Conservation (phyloP, 192 early-diverging fungal genomes). For the Coemansia sp. region DNA sequence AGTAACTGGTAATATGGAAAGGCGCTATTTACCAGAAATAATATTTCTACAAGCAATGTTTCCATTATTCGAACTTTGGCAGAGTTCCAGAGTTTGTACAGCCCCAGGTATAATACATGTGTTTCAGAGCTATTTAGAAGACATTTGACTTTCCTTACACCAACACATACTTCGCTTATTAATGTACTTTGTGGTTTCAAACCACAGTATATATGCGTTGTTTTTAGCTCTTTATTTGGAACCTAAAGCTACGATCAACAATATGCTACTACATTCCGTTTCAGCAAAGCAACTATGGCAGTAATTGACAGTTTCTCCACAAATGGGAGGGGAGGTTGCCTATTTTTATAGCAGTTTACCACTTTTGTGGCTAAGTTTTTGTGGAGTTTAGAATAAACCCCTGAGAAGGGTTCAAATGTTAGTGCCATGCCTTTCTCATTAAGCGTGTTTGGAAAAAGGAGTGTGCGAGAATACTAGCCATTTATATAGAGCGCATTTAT, state of each 20-base stretch:
- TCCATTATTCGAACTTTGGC: neutral
- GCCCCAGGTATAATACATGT: neutral
- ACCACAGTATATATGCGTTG: neutral
- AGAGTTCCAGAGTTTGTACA: neutral
- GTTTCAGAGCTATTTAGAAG: slow-evolving; percentile 6
- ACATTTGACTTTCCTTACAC: neutral
- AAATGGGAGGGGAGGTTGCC: neutral
- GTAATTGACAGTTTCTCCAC: neutral
- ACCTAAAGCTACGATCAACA: neutral
- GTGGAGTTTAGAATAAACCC: neutral
- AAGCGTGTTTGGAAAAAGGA: neutral
- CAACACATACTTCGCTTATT: neutral
- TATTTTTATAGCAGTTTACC: neutral
- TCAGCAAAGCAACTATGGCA: neutral
- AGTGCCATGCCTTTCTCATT: neutral
- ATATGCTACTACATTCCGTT: neutral
- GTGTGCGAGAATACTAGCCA: too few species aligned
- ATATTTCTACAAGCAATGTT: neutral
- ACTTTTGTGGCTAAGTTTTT: too few species aligned
- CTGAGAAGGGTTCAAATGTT: neutral
- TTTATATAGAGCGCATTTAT: too few species aligned
- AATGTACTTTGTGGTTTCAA: neutral
- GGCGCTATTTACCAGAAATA: neutral
- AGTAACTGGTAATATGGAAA: slow-evolving; percentile 1
- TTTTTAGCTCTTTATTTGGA: neutral